Evolutionary conservation across 306 rosid genomes (phyloP), one percentile per base, ranked within the genome.

Genomic region (Pyrus pyrifolia): DNA sequence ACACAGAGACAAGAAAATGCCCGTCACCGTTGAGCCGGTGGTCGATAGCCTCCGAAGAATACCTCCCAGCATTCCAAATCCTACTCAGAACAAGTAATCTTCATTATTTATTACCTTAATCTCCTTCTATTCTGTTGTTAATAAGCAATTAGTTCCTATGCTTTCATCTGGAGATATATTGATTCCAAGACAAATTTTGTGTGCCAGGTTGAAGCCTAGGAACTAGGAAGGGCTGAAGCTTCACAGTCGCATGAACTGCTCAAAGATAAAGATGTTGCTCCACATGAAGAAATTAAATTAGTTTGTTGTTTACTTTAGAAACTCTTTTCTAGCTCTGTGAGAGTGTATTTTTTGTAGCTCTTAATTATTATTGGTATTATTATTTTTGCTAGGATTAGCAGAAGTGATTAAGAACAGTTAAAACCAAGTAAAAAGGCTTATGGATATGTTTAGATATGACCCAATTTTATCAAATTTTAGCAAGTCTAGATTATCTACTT

Each of bases 31-130:
- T 44, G 62, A 68, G 62, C 71, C 80, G 0, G 77, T 81, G 19
- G 55, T 40, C 19, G 86, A 87, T 14, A 93, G 91, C 80, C 91
- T 93, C 58, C 82, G 88, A 74, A 71, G 74, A 22, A 91, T 91
- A 23, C 97, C 98, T 78, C 91, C 93, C 22, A 91, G 92, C 83
- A 79, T 78, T 74, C 91, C 98, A 19, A 93, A 91, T 82, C 97
- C 98, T 57, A 88, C 93, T 3, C 97, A 88, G 78, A 93, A 93
- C 91, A 89, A 83, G 98, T 93, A 89, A 87, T 38, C 38, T 67
- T 76, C 38, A 29, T 30, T 7, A 8, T 14, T 30, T 52, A 49
- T 30, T 63, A 29, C 23, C 69, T 67, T 68, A 76, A 31, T 27
- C 1, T 82, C 31, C 40, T 80, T 69, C 29, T 80, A 12, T 59